These are phyloP conservation scores for Fusarium goolgardi DNA, from an alignment of 2,329 filamentous ascomycete genomes.

Conservation along the genomic window DNA sequence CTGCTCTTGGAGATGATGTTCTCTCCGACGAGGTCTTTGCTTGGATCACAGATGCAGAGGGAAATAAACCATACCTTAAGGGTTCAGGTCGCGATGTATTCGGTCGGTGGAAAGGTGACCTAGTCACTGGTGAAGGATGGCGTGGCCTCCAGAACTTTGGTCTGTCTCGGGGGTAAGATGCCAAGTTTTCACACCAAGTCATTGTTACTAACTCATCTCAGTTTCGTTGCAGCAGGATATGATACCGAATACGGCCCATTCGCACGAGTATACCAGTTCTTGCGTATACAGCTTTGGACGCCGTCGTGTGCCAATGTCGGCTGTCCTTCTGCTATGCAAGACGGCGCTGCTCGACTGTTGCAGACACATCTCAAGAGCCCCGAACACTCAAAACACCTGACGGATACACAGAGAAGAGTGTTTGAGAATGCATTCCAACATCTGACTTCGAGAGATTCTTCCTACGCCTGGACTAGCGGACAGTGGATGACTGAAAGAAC, in stretches of 20 bases:
- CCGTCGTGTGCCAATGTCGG: conserved; percentile 69
- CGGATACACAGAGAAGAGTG: conserved; percentile 53
- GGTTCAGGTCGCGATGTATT: conserved; percentile 70
- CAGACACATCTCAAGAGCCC: conserved; percentile 56
- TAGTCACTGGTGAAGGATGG: conserved; percentile 77
- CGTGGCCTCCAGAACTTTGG: conserved; percentile 69
- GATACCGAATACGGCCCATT: conserved; percentile 63
- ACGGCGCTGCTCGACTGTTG: conserved; percentile 68
- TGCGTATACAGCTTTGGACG: conserved; percentile 68
- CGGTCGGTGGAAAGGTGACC: conserved; percentile 67
- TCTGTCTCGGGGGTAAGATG: conserved; percentile 62
- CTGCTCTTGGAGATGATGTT: conserved; percentile 63
- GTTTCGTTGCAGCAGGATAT: conserved; percentile 70
- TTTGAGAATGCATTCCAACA: conserved; percentile 65
- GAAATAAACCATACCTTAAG: conserved; percentile 69
- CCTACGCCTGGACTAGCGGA: conserved; percentile 73
- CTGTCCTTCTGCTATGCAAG: conserved; percentile 75
- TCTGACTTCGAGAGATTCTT: conserved; percentile 63
- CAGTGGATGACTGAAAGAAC: conserved; percentile 83
- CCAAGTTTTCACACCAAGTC: neutral
- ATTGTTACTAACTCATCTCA: conserved; percentile 32
- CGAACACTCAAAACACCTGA: conserved; percentile 45
- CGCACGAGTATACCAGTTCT: conserved; percentile 69
- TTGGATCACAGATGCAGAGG: conserved; percentile 72
- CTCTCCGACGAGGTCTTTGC: conserved; percentile 66